Percentiles rank a stretch among this genome's conserved stretches.
Conservation (phyloP, 257 asterid genomes). For the Eucommia ulmoides region DNA sequence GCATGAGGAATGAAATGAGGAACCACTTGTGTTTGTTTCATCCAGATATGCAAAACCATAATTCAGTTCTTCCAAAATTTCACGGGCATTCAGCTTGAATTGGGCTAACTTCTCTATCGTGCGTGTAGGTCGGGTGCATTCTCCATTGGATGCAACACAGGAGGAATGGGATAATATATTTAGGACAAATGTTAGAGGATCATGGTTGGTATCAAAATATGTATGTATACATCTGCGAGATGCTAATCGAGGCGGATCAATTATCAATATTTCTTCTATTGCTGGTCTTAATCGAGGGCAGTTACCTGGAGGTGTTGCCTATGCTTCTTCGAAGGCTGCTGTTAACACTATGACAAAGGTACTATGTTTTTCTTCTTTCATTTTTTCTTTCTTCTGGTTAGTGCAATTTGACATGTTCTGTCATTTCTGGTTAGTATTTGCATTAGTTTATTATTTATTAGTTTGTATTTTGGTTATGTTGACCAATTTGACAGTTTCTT, state of each 20-base stretch:
- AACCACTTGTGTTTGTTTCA: no score
- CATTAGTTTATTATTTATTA: no score
- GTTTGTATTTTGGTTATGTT: no score
- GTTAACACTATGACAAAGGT: neutral
- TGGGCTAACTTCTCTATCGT: neutral
- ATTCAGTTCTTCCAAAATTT: no score
- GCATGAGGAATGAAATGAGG: no score
- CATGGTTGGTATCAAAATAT: neutral
- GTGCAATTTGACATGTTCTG: no score
- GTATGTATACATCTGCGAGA: neutral
- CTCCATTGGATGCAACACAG: neutral
- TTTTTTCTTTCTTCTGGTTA: neutral
- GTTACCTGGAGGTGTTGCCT: neutral
- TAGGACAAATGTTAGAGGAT: neutral
- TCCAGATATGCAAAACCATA: no score
- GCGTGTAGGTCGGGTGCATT: neutral
- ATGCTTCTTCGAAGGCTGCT: neutral
- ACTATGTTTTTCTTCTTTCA: neutral
- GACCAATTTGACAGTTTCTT: no score
- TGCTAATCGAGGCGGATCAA: neutral
- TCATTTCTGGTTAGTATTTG: no score
- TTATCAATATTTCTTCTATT: slow-evolving; percentile 1
- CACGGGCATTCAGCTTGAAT: no score
- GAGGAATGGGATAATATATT: neutral
- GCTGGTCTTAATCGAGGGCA: slow-evolving; percentile 3